Base-by-base conservation (phyloP, 2,329 filamentous ascomycete genomes). In the Monilinia vaccinii-corymbosi region DNA sequence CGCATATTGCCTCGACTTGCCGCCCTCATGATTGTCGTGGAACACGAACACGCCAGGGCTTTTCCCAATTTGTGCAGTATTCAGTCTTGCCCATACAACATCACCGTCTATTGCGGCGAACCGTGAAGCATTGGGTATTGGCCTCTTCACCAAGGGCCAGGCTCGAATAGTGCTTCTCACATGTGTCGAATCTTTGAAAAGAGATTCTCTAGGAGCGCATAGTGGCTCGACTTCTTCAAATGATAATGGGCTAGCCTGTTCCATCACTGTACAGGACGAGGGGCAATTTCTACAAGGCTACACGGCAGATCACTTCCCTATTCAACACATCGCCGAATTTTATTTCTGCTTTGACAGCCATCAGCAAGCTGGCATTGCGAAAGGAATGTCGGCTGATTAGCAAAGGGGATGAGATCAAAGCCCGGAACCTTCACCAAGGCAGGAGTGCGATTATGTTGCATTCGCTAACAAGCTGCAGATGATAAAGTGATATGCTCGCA, bases 1-100 rank as follows among this genome's bases (percentile, higher is more conserved):
- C 58, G 50, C 46, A 56, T 55, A 42, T 56, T 56, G 25, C 50
- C 49, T 50, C 44, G 56, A 46, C 58, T 38, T 60, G 49, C 49
- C 58, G 47, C 34, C 44, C 34, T 32, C 42, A 18, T 32, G 23
- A 45, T 28, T 47, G 32, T 38, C 21, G 23, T 40, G 40, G 32
- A 46, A 47, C 58, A 60, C 58, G 34, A 48, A 45, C 44, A 34
- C n/a, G 50, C 42, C 49, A 13, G 31, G 48, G 50, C 58, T 46
- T 46, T 40, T 56, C 25, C 50, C 21, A 36, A 40, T 18, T 47
- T 47, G 32, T n/a, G n/a, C n/a, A n/a, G n/a, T 36, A 18, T 25
- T 42, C 40, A 40, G 47, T 55, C 49, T 42, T 55, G 49, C 32
- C 21, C 8, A 18, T 40, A 18, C 10, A 14, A 36, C 13, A 36